Evolutionary conservation across 2,329 filamentous ascomycete species (phyloP), one percentile per base, ranked within the genome.

Genomic region (Fusarium coffeatum): DNA sequence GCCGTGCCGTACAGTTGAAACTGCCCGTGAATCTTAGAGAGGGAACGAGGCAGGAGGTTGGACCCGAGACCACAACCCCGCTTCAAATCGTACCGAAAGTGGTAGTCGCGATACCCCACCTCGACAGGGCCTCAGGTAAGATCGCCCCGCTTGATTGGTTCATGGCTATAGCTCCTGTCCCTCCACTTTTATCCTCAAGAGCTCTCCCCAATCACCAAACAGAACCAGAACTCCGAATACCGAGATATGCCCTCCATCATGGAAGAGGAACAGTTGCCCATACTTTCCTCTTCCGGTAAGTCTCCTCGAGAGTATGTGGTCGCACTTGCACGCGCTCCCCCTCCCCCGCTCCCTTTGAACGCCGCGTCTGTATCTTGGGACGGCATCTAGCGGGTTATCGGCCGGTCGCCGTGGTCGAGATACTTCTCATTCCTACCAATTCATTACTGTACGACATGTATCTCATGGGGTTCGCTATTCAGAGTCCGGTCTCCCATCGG

Each of bases 201-300:
- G 48, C 61, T 57, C 63, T 59, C 49, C 51, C 66, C 28, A 51
- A 55, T 61, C 41, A 55, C 34, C 48, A 55, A 46, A 20, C 53
- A 30, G 18, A 37, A 37, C 3, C 34, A n/a, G 18, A 47, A 73
- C 67, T 22, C 75, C 75, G 75, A 77, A 77, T 64, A 56, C 75
- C 75, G 75, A 77, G 71, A 76, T 75, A 77, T 74, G 67, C 66
- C 75, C 74, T 59, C 56, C 51, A 48, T 47, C 56, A 67, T 59
- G 53, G 30, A 56, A 47, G 51, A 67, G 34, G 37, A 49, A n/a
- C 28, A 20, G 47, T 53, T 58, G 40, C 37, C 46, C 65, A 72
- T 71, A 59, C 66, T 72, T 74, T 71, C 72, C 72, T 53, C 55
- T 59, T 71, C 55, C 41, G 69, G 72, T 59, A 74, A 74, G 71